A percentile compares a stretch with the other conserved stretches of the same genome.
Conservation (phyloP, 1,284 basidiomycete genomes). For the Cutaneotrichosporon dermatis region DNA sequence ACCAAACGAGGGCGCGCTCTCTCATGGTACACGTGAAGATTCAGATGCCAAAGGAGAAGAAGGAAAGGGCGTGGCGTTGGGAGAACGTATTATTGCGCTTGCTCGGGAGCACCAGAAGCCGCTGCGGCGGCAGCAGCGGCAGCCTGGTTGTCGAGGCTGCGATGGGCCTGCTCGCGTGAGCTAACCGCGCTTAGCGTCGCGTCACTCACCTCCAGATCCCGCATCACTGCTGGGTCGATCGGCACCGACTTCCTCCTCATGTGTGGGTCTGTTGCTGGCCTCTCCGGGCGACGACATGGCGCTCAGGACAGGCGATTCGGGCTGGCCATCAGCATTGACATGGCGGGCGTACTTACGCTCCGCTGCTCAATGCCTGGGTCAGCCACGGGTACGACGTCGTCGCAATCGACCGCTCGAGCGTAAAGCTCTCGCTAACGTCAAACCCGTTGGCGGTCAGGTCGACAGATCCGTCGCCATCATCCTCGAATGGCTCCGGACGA, state of each 20-base stretch:
- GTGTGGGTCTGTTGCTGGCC: conserved; percentile 20
- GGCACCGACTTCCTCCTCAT: conserved; percentile 38
- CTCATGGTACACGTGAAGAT: conserved; percentile 11
- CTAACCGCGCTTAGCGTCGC: too few relatives aligned
- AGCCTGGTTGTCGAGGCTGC: conserved; percentile 21
- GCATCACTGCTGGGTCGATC: conserved; percentile 82
- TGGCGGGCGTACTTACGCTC: conserved; percentile 43
- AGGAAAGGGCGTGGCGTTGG: neutral
- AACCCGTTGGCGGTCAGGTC: conserved; percentile 80
- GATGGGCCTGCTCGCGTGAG: conserved; percentile 16
- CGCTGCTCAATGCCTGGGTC: conserved; percentile 70
- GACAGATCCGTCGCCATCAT: conserved; percentile 78
- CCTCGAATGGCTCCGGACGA: conserved; percentile 64
- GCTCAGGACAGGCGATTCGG: conserved; percentile 4
- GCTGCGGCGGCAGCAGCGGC: neutral
- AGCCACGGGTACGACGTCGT: conserved; percentile 81
- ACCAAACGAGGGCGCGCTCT: neutral
- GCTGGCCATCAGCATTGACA: conserved; percentile 1
- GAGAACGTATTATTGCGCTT: neutral
- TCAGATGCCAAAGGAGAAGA: conserved; percentile 9
- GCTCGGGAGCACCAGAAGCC: neutral
- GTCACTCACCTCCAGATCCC: conserved; percentile 72
- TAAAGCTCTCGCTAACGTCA: conserved; percentile 59
- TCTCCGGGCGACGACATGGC: neutral
- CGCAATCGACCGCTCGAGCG: conserved; percentile 71